Percentiles rank a stretch among this genome's conserved stretches.
phyloP scores from a whole-genome alignment of 2,329 filamentous ascomycete species.

The Cladophialophora carrionii region DNA sequence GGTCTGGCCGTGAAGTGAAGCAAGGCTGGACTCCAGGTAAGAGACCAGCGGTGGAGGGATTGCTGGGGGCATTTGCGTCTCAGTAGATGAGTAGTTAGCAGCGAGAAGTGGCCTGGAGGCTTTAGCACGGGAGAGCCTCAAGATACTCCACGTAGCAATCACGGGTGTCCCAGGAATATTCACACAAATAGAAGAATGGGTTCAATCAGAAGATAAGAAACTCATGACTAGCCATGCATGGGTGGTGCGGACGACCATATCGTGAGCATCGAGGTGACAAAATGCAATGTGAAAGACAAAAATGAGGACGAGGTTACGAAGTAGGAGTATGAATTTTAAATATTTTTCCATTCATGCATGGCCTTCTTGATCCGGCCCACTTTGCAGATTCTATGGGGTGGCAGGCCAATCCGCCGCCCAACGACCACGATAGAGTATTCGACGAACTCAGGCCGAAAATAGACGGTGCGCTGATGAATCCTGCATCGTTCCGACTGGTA shows the following conservation, averaged over 20 bases:
- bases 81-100: background rate
- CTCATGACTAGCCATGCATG: background rate
- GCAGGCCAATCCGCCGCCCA: background rate
- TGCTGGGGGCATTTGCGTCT: constrained; percentile 44
- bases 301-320: background rate
- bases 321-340: background rate
- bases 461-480: background rate
- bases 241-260: background rate
- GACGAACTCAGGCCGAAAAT: background rate
- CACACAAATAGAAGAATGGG: background rate
- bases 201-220: background rate
- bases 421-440: background rate
- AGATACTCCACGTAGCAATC: too few relatives aligned
- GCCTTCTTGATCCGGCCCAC: background rate
- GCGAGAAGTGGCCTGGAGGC: background rate
- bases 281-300: background rate
- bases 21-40: constrained; percentile 44
- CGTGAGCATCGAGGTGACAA: background rate
- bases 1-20: constrained; percentile 45
- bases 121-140: background rate
- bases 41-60: constrained; percentile 47
- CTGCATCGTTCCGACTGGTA: background rate
- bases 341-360: background rate
- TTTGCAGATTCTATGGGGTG: background rate
- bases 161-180: background rate